These are phyloP conservation scores for Cystofilobasidium capitatum DNA, from an alignment of 768 basidiomycete species.

Conservation along the genomic window DNA sequence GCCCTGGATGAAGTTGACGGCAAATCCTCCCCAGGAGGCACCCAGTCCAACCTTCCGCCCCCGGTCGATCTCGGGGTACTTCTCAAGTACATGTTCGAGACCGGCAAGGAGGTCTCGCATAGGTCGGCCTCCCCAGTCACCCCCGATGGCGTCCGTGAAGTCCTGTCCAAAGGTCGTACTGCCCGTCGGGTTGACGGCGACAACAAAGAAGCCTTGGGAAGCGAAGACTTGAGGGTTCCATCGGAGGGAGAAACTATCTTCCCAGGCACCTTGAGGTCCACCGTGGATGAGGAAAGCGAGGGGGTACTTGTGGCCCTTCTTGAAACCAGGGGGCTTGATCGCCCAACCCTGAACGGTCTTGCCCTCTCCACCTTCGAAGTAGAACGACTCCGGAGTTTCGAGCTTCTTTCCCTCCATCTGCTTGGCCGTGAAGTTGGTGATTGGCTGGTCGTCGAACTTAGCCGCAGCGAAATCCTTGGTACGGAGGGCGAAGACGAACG, in stretches of 20 bases:
- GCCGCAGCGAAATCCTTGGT: slow-evolving; percentile 33
- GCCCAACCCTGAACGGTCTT: slow-evolving; percentile 75
- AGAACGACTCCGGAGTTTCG: slow-evolving; percentile 64
- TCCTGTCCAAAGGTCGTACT: slow-evolving; percentile 83
- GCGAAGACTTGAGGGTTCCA: slow-evolving; percentile 91
- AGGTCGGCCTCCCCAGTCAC: slow-evolving; percentile 40
- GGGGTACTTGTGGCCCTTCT: slow-evolving; percentile 41
- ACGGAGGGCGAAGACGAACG: neutral
- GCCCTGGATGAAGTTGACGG: slow-evolving; percentile 65
- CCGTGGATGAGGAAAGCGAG: slow-evolving; percentile 61
- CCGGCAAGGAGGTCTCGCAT: slow-evolving; percentile 41
- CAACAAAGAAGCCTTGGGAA: slow-evolving; percentile 76
- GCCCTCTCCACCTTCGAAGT: slow-evolving; percentile 74
- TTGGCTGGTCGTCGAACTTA: slow-evolving; percentile 45
- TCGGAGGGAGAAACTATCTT: slow-evolving; percentile 55
- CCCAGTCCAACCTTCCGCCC: slow-evolving; percentile 50
- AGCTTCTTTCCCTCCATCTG: slow-evolving; percentile 50
- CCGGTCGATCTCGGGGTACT: slow-evolving; percentile 37
- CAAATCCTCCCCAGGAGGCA: slow-evolving; percentile 36
- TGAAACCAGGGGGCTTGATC: slow-evolving; percentile 69
- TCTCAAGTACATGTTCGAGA: neutral
- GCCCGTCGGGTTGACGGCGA: slow-evolving; percentile 87
- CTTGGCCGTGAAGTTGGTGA: slow-evolving; percentile 58
- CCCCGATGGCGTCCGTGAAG: slow-evolving; percentile 37
- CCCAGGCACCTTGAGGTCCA: slow-evolving; percentile 62